Base-by-base conservation (phyloP, 495 filamentous ascomycete species). In the Amorphotheca resinae region DNA sequence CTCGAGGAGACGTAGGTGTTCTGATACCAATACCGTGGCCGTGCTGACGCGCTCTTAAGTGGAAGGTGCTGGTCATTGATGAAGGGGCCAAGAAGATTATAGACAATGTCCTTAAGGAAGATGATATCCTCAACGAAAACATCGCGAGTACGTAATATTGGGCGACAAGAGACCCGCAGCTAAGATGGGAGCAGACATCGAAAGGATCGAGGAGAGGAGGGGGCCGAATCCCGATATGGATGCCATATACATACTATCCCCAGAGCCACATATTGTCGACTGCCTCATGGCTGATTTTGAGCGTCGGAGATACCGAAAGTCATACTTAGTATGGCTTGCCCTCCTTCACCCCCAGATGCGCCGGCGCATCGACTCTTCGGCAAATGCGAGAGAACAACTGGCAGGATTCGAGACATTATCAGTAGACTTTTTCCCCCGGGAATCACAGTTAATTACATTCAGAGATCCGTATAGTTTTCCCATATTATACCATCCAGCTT, bases 391-490 rank as follows among this genome's bases (percentile, higher is more conserved):
- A 35, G 71, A 82, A 41, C 78, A 81, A 52, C 84, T 95, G 52
- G 79, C 71, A 8, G 71, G 68, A 32, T 79, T 82, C 54, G 72
- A 75, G 28, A 78, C 82, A 12, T 69, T 96, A 47, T 82, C 84
- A 26, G 67, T 94, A 59, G 82, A 93, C 59, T 98, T 74, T 59
- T 89, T 77, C 58, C 87, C 91, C 17, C 76, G 84, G 44, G 91
- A 98, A 65, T 93, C 93, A 9, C 84, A 85, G 54, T 62, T 98
- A 23, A 66, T 95, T 48, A 94, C 86, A 1, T 93, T 96, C 49
- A 71, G 82, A 43, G 91, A 96, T 59, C 89, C 93, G 0, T 93
- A 79, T 71, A 95, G 87, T 62, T 96, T 96, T 56, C 88, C 86
- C 2, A 73, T 89, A 9, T 63, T 98, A 39, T 98, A 81, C 65